phyloP scores from a whole-genome alignment of 306 rosid species.

The Pyrus bretschneideri region DNA sequence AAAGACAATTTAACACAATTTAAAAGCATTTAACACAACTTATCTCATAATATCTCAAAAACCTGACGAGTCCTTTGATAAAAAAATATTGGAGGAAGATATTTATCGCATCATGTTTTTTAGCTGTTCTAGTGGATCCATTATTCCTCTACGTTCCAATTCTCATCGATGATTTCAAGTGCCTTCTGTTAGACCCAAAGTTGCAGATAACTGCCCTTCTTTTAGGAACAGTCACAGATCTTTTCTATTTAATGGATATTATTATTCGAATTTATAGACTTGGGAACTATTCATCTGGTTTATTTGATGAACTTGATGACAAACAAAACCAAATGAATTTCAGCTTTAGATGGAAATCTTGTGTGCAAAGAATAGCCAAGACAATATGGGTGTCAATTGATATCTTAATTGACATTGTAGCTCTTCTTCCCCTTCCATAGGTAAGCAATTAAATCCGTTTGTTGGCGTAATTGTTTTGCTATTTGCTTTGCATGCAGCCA shows the following conservation, averaged over 20 bases:
- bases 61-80: no score
- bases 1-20: no score
- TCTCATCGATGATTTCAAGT: slow-evolving; percentile 1
- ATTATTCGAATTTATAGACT: not conserved
- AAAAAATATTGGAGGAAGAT: not conserved
- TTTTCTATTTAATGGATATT: slow-evolving; percentile 17
- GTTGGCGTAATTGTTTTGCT: no score
- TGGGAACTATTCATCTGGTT: not conserved
- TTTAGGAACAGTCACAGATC: slow-evolving; percentile 15
- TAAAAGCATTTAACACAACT: no score
- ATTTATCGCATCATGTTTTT: slow-evolving; percentile 17
- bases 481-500: no score
- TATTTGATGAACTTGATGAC: rapidly evolving
- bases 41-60: not conserved
- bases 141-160: slow-evolving; percentile 31
- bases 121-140: slow-evolving; percentile 25
- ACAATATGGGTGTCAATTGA: not conserved
- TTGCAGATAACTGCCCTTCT: slow-evolving; percentile 7
- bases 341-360: no score
- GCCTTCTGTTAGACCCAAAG: slow-evolving; percentile 16
- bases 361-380: not conserved
- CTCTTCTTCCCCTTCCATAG: slow-evolving; percentile 29
- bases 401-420: slow-evolving; percentile 22
- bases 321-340: no score
- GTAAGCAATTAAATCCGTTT: not conserved